Percentiles rank a stretch among this genome's conserved stretches.
phyloP scores from a whole-genome alignment of 1,139 yeast species.

The Torulaspora globosa region DNA sequence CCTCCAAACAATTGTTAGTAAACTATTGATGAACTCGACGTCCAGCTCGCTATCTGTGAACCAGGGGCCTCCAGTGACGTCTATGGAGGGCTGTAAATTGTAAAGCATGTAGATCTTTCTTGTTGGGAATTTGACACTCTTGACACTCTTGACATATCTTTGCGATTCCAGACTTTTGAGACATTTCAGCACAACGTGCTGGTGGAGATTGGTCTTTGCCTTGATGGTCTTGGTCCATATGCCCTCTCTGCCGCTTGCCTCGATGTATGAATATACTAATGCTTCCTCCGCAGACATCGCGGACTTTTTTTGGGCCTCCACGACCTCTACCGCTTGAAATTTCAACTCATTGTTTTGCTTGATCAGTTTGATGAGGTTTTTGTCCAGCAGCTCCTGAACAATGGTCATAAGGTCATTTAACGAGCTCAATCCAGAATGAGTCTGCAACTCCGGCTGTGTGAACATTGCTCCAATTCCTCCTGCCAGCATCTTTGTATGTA shows the following conservation, averaged over 20 bases:
- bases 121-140: slow-evolving; percentile 92
- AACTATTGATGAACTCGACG: slow-evolving; percentile 83
- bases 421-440: slow-evolving; percentile 40
- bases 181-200: slow-evolving; percentile 83
- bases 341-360: slow-evolving; percentile 60
- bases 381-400: slow-evolving; percentile 63
- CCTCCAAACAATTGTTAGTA: slow-evolving; percentile 83
- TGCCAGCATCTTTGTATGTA: slow-evolving; percentile 59
- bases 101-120: slow-evolving; percentile 94
- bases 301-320: slow-evolving; percentile 67
- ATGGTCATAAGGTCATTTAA: slow-evolving; percentile 49
- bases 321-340: slow-evolving; percentile 66
- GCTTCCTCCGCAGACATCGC: slow-evolving; percentile 85
- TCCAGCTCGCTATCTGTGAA: slow-evolving; percentile 94
- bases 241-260: slow-evolving; percentile 91
- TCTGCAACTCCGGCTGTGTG: slow-evolving; percentile 57
- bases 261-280: slow-evolving; percentile 85
- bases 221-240: slow-evolving; percentile 94
- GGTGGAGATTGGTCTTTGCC: slow-evolving; percentile 87
- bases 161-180: slow-evolving; percentile 78
- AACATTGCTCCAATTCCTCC: slow-evolving; percentile 46
- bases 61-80: slow-evolving; percentile 99
- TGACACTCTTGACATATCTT: slow-evolving; percentile 82
- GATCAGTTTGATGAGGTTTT: slow-evolving; percentile 63
- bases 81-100: slow-evolving; percentile 87